Conservation (phyloP, 108 stramenopile species). For the Cyclostephanos invisitatus region DNA sequence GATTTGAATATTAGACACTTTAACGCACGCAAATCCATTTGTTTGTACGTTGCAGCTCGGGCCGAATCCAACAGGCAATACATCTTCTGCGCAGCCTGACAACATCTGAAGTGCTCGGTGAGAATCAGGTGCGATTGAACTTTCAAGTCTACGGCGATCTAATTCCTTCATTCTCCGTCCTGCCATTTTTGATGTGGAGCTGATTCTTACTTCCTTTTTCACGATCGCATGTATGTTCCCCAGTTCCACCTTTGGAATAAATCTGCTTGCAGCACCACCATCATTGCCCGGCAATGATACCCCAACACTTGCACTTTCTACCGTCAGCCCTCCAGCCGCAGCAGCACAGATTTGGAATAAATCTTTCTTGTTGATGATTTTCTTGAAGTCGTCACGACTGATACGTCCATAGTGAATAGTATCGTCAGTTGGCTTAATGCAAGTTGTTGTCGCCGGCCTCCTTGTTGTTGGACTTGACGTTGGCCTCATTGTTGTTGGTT, state of each 20-base stretch:
- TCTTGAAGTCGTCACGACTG: conserved; percentile 9
- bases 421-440: conserved; percentile 12
- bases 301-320: conserved; percentile 6
- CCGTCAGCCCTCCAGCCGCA: conserved; percentile 15
- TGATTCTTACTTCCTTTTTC: not conserved
- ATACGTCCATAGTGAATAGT: conserved; percentile 30
- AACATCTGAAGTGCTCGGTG: conserved; percentile 18
- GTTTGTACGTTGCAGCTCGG: conserved; percentile 11
- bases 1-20: conserved; percentile 6
- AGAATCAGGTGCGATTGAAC: conserved; percentile 22
- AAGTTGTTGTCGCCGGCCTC: too few species aligned
- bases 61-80: not conserved
- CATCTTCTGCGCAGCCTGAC: conserved; percentile 10
- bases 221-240: conserved; percentile 9
- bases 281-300: too few species aligned
- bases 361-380: conserved; percentile 29
- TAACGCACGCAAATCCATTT: conserved; percentile 17
- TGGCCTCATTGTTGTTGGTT: too few species aligned
- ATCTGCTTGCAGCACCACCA: conserved; percentile 16
- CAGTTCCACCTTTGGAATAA: conserved; percentile 11
- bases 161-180: conserved; percentile 10
- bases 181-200: not conserved
- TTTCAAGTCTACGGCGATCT: conserved; percentile 20
- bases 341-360: conserved; percentile 21
- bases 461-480: too few species aligned